Percentiles rank a stretch among this genome's conserved stretches.
phyloP scores from a whole-genome alignment of 768 basidiomycete genomes.

The Suillus weaverae region DNA sequence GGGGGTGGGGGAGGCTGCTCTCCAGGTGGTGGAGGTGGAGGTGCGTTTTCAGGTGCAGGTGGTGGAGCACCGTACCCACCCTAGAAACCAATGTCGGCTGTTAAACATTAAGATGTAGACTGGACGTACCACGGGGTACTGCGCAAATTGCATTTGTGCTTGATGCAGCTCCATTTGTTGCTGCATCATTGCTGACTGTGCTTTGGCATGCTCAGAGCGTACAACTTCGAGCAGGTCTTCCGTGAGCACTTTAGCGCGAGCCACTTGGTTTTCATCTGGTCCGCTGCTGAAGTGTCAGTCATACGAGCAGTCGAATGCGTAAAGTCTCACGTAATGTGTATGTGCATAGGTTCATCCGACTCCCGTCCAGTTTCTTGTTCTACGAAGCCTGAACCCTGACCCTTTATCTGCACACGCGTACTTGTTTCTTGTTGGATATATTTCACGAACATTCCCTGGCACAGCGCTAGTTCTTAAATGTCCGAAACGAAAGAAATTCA shows the following conservation, averaged over 20 bases:
- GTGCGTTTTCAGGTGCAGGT: constrained; percentile 34
- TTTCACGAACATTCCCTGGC: constrained; percentile 93
- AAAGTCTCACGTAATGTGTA: constrained; percentile 78
- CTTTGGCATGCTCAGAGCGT: constrained; percentile 82
- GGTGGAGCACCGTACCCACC: constrained; percentile 39
- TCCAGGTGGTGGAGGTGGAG: constrained; percentile 50
- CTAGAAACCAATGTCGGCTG: constrained; percentile 17
- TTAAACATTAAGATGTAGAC: constrained; percentile 6
- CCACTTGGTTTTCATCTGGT: constrained; percentile 85
- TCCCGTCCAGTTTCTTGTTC: constrained; percentile 89
- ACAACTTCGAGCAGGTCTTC: constrained; percentile 92
- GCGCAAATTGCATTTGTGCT: constrained; percentile 78
- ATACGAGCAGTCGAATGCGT: constrained; percentile 19
- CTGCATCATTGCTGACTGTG: constrained; percentile 58
- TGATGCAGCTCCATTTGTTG: constrained; percentile 89
- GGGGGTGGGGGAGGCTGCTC: constrained; percentile 57
- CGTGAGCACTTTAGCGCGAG: constrained; percentile 81
- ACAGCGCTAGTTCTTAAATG: not conserved
- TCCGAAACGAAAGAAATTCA: too few relatives aligned
- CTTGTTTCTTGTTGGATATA: constrained; percentile 96
- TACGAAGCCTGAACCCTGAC: constrained; percentile 90
- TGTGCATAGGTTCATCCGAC: constrained; percentile 87
- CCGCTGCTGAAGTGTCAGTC: constrained; percentile 39
- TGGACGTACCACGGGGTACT: constrained; percentile 56
- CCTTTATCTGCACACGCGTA: constrained; percentile 97